A percentile compares a stretch with the other conserved stretches of the same genome.
These are phyloP conservation scores for Ailanthus altissimus DNA, from an alignment of 345 rosid species.

Conservation along the genomic window DNA sequence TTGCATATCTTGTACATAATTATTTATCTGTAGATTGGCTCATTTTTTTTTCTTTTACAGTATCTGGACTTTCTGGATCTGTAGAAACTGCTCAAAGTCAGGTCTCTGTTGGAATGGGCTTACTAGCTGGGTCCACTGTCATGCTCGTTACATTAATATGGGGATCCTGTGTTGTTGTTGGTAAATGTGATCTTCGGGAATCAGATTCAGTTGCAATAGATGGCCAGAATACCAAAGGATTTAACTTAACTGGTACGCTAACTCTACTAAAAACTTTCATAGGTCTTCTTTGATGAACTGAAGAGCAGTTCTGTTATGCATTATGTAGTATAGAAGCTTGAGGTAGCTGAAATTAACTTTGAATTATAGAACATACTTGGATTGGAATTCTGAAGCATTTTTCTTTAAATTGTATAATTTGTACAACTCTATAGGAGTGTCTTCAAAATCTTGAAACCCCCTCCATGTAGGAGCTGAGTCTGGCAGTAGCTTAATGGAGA, in stretches of 20 bases:
- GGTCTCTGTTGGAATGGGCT: slow-evolving; percentile 91
- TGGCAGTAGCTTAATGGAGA: background rate
- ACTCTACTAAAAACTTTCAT: no score
- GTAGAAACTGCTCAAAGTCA: slow-evolving; percentile 70
- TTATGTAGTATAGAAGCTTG: background rate
- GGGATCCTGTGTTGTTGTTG: slow-evolving; percentile 78
- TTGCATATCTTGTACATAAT: background rate
- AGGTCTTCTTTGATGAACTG: background rate
- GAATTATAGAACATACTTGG: background rate
- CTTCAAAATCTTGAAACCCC: background rate
- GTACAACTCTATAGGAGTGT: background rate
- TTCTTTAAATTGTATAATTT: no score
- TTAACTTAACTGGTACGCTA: slow-evolving; percentile 51
- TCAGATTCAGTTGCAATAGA: slow-evolving; percentile 46
- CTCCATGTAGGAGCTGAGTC: no score
- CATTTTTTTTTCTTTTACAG: slow-evolving; percentile 31
- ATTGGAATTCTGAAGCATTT: background rate
- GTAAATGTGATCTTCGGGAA: slow-evolving; percentile 65
- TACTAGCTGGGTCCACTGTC: slow-evolving; percentile 87
- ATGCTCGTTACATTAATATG: slow-evolving; percentile 83
- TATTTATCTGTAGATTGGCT: background rate
- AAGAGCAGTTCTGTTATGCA: background rate
- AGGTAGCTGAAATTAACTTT: background rate
- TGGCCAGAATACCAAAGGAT: slow-evolving; percentile 50
- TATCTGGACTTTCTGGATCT: slow-evolving; percentile 85